Evolutionary conservation across 108 stramenopile species (phyloP).

Genomic region (Cylindrotheca fusiformis): DNA sequence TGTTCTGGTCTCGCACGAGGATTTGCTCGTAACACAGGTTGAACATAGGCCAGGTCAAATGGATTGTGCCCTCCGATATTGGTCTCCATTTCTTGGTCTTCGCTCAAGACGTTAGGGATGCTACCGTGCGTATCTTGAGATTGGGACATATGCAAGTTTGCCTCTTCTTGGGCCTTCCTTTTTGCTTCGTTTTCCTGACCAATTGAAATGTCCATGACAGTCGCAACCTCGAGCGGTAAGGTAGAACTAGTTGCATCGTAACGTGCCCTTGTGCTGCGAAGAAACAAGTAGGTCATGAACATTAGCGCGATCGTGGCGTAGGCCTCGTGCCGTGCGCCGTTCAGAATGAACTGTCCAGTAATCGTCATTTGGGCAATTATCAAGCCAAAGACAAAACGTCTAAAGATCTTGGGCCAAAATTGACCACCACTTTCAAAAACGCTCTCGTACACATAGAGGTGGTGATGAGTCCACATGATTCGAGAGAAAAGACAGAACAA

Average conservation of each 20-base stretch:
- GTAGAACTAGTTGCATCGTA: slow-evolving; percentile 84
- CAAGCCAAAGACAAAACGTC: slow-evolving; percentile 86
- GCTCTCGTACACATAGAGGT: slow-evolving; percentile 88
- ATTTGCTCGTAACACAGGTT: slow-evolving; percentile 79
- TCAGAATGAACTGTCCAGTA: slow-evolving; percentile 88
- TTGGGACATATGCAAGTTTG: slow-evolving; percentile 11
- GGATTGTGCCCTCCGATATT: slow-evolving; percentile 68
- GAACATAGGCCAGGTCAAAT: slow-evolving; percentile 78
- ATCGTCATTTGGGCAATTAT: slow-evolving; percentile 90
- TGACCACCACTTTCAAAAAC: slow-evolving; percentile 92
- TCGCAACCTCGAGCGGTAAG: slow-evolving; percentile 85
- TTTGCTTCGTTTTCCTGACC: slow-evolving; percentile 66
- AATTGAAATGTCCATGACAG: slow-evolving; percentile 87
- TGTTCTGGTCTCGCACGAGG: slow-evolving; percentile 82
- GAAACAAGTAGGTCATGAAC: slow-evolving; percentile 82
- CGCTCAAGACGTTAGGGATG: slow-evolving; percentile 20
- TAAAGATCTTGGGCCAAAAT: slow-evolving; percentile 92
- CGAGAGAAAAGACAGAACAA: slow-evolving; percentile 78
- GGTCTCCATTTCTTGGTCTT: slow-evolving; percentile 53
- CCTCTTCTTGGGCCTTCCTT: slow-evolving; percentile 15
- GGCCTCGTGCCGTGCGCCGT: slow-evolving; percentile 84
- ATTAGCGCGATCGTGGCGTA: slow-evolving; percentile 88
- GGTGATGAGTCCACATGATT: slow-evolving; percentile 91
- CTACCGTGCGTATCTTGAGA: slow-evolving; percentile 18
- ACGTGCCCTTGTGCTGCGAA: slow-evolving; percentile 76